Conservation (phyloP, 306 rosid genomes). For the Urtica urens region DNA sequence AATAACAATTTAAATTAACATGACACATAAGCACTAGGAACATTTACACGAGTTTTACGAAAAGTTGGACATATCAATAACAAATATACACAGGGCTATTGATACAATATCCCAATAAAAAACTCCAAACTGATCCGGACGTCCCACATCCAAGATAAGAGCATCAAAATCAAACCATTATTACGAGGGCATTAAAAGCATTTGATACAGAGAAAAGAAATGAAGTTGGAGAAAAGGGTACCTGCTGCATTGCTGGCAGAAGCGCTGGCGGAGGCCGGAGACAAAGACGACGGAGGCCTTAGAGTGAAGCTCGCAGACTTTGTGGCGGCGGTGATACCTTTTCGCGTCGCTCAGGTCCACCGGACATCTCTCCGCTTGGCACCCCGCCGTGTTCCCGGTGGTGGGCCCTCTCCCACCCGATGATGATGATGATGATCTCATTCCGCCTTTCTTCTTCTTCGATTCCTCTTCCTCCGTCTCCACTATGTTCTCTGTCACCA, state of each 20-base stretch:
- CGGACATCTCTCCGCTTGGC: constrained; percentile 71
- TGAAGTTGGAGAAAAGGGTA: constrained; percentile 11
- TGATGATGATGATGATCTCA: not conserved
- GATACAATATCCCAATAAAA: no score
- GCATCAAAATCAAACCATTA: no score
- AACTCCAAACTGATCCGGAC: no score
- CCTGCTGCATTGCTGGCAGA: constrained; percentile 99
- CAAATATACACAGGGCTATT: no score
- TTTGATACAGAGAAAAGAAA: not conserved
- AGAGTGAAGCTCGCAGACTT: constrained; percentile 85
- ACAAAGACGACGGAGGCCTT: constrained; percentile 54
- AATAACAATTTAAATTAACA: no score
- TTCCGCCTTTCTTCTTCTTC: constrained; percentile 35
- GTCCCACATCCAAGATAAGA: no score
- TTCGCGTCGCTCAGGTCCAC: constrained; percentile 50
- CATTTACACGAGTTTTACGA: no score
- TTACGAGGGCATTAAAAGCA: no score
- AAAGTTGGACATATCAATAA: no score
- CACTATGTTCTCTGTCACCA: not conserved
- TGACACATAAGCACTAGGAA: no score
- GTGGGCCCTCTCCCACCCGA: constrained; percentile 17
- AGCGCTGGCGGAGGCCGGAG: constrained; percentile 65
- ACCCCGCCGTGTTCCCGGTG: constrained; percentile 28
- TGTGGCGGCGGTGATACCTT: constrained; percentile 81
- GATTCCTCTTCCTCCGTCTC: constrained; percentile 15